Evolutionary conservation across 129 eudicot species (phyloP), one percentile per base, ranked within the genome.

Genomic region (Chrysanthemum seticuspe): DNA sequence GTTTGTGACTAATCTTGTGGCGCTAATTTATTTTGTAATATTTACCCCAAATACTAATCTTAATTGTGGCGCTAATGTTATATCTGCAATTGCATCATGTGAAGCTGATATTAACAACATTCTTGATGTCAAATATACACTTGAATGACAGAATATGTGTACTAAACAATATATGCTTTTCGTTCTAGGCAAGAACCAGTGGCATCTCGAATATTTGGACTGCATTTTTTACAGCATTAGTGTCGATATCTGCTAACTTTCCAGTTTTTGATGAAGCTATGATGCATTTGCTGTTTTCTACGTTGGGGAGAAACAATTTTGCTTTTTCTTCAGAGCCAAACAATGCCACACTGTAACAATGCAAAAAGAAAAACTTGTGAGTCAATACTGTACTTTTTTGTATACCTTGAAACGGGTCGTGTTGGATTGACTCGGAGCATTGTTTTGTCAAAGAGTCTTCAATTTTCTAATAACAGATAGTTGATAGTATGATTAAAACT

Each of bases 311-410:
- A 72, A 89, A 92, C 68, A 83, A 2, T 72, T 80, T 87, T 21
- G 87, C 98, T 79, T 92, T 92, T 64, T 87, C 95, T 66, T 89
- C 88, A 23, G 98, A 92, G 62, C 92, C 64, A 54, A 92, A 92
- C 62, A 92, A 72, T 36, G 87, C 98, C 76, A 92, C 81, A 25
- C 98, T 92, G 90, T 77, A 79, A 77, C 19, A 18, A 47, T 64
- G 45, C 9, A 34, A 55, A 63, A 67, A 62, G 2, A 70, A 40
- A 73, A 69, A 16, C 47, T 45, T n/a, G 51, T 80, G 31, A 54
- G 62, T 69, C 51, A 1, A n/a, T n/a, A n/a, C n/a, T n/a, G n/a
- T n/a, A n/a, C n/a, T n/a, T n/a, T n/a, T n/a, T n/a, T n/a, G n/a
- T n/a, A n/a, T n/a, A n/a, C n/a, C n/a, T n/a, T n/a, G n/a, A n/a